Evolutionary conservation across 164 flowering plant genomes (phyloP), one percentile per base, ranked within the genome.

Genomic region (Litsea cubeba): DNA sequence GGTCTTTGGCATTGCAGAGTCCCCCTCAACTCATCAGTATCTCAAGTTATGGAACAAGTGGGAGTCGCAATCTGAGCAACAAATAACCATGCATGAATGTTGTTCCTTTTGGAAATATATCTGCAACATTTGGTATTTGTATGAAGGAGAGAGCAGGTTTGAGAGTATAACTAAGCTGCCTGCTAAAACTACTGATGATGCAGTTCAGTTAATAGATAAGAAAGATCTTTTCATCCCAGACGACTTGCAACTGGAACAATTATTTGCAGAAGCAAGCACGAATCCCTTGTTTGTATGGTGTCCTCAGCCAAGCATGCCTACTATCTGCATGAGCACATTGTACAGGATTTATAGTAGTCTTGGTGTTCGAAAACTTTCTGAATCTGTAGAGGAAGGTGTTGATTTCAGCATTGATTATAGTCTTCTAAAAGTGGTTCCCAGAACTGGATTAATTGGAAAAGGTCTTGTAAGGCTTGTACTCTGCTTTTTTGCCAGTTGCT

Each of bases 1-100:
- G 15, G 80, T 74, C 17, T 74, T 78, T 66, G 74, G 68, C 18
- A 77, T 74, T 51, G 60, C 74, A 65, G 68, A 70, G 20, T 20
- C 46, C 58, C 80, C 80, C 40, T 65, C 77, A 3, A n/a, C 70
- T 30, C 30, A 74, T 46, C 62, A 74, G 10, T 74, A 74, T 49
- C 15, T 78, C 49, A 57, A 46, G 72, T 67, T 78, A 2, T 74
- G 80, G 80, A 65, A 74, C 18, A 28, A 46, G 8, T 78, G 77
- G 80, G 74, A 64, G 24, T 64, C 12, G 23, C 23, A 63, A 28
- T 50, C 7, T 22, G 22, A 63, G 2, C 51, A 30, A 17, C 64
- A 50, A 76, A 70, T 76, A 50, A 26, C 70, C 54, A 20, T 10
- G 3, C 23, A 50, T 1, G 74, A 76, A 12, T 71, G 70, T 50